Conservation (phyloP, 108 stramenopile genomes). For the Nitzschia inconspicua region DNA sequence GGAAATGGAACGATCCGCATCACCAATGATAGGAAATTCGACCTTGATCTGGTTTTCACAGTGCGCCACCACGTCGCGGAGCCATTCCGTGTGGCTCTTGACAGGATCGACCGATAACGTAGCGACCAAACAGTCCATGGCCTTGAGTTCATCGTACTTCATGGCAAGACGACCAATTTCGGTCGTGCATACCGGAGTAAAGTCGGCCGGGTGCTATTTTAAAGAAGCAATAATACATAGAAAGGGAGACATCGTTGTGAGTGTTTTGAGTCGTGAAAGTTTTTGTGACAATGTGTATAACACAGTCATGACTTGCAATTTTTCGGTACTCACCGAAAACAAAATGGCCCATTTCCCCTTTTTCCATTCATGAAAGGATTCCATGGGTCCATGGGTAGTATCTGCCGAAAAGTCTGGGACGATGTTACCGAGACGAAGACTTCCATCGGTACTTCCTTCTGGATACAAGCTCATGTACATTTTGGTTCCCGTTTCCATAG, state of each 20-base stretch:
- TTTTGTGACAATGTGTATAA: too few relatives aligned
- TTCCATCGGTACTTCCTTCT: conserved; percentile 50
- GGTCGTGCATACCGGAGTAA: conserved; percentile 83
- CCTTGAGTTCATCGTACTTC: conserved; percentile 50
- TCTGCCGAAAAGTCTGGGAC: conserved; percentile 65
- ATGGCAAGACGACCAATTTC: conserved; percentile 75
- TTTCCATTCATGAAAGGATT: conserved; percentile 72
- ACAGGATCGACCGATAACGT: conserved; percentile 72
- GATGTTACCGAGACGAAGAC: conserved; percentile 54
- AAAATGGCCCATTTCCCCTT: conserved; percentile 81
- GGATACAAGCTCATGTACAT: conserved; percentile 60
- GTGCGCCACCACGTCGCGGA: conserved; percentile 68
- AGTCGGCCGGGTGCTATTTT: conserved; percentile 83
- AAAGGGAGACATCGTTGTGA: too few relatives aligned
- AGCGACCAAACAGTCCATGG: conserved; percentile 59
- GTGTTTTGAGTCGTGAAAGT: too few relatives aligned
- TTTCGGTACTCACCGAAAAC: too few relatives aligned
- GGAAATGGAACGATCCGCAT: conserved; percentile 64
- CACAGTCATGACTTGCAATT: too few relatives aligned
- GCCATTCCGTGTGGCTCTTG: conserved; percentile 73
- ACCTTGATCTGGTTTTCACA: conserved; percentile 65
- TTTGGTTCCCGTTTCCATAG: conserved; percentile 45
- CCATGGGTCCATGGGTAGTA: conserved; percentile 55
- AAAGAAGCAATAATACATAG: too few relatives aligned
- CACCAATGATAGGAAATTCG: conserved; percentile 84